Conservation (phyloP, 495 filamentous ascomycete species). For the Neurospora sp. region DNA sequence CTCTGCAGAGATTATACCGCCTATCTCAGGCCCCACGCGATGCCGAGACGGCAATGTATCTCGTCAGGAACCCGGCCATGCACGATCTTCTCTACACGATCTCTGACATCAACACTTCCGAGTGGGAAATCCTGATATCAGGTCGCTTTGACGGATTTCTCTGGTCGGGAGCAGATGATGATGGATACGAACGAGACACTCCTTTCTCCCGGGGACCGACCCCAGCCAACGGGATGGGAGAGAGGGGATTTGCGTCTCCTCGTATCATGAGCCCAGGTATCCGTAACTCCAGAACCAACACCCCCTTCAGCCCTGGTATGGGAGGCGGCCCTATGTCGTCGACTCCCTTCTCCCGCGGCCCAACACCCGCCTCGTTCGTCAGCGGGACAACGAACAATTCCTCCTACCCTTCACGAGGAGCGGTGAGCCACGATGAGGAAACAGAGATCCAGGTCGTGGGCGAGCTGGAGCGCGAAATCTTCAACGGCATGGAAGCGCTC, state of each 20-base stretch:
- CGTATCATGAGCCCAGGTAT: conserved; percentile 23
- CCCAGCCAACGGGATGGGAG: conserved; percentile 27
- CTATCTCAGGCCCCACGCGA: conserved; percentile 62
- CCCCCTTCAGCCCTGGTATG: conserved; percentile 12
- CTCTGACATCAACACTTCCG: conserved; percentile 69
- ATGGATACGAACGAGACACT: conserved; percentile 18
- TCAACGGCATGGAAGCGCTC: conserved; percentile 82
- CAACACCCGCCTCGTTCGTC: conserved; percentile 38
- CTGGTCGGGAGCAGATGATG: conserved; percentile 79
- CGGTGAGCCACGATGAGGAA: conserved; percentile 85
- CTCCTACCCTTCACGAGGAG: conserved; percentile 25
- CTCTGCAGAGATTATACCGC: conserved; percentile 78
- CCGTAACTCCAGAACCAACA: conserved; percentile 25
- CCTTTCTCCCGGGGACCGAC: conserved; percentile 43
- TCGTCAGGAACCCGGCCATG: conserved; percentile 69
- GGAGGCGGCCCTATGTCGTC: not conserved
- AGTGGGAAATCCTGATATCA: conserved; percentile 95
- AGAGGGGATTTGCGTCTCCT: conserved; percentile 19
- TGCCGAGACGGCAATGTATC: conserved; percentile 76
- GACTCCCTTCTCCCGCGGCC: conserved; percentile 25
- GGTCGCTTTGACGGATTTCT: conserved; percentile 97
- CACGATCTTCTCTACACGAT: conserved; percentile 85
- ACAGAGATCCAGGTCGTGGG: conserved; percentile 82
- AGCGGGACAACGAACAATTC: conserved; percentile 31
- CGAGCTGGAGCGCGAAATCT: conserved; percentile 89